Base-by-base conservation (phyloP, 192 early-diverging fungal genomes). In the Entomortierella beljakovae region DNA sequence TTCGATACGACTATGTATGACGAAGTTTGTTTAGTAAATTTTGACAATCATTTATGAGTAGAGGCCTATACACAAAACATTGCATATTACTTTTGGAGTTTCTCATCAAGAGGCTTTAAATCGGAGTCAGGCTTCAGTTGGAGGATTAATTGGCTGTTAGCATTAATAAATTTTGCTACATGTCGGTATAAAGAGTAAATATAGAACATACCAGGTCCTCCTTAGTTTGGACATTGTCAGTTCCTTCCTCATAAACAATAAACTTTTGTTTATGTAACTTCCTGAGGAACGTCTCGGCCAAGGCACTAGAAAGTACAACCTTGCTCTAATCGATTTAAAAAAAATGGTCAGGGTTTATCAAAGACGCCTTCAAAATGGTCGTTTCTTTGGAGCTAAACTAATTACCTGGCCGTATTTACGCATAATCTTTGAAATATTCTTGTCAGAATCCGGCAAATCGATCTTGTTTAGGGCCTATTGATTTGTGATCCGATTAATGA, bases 391-490 rank as follows among this genome's bases (percentile, higher is more conserved):
- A n/a, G n/a, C n/a, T n/a, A n/a, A n/a, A n/a, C n/a, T n/a, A 40
- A 0, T 43, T 83, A 88, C 89, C 67, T 82, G 71, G 54, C 82
- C 91, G 61, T 95, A 95, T 70, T 92, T 91, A 13, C 90, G 71
- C 70, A 89, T 83, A 33, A 95, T 94, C 32, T 89, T 83, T 25
- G 91, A 87, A 57, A 95, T 93, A 71, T 95, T 94, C 72, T 92
- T 92, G 74, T 92, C 93, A 1, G 91, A 82, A 48, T 95, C 94
- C 1, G 94, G 88, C 67, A 94, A 85, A 64, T 95, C 94, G 42
- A 95, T 94, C 61, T 95, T 95, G 84, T 95, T 95, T 33, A 95
- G 81, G 4, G 93, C 92, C 86, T 79, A 22, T 35, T 33, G 18
- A 50, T n/a, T n/a, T n/a, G n/a, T n/a, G n/a, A n/a, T n/a, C n/a